Evolutionary conservation across 2,329 filamentous ascomycete genomes (phyloP).

Genomic region (Colletotrichum somersetense): DNA sequence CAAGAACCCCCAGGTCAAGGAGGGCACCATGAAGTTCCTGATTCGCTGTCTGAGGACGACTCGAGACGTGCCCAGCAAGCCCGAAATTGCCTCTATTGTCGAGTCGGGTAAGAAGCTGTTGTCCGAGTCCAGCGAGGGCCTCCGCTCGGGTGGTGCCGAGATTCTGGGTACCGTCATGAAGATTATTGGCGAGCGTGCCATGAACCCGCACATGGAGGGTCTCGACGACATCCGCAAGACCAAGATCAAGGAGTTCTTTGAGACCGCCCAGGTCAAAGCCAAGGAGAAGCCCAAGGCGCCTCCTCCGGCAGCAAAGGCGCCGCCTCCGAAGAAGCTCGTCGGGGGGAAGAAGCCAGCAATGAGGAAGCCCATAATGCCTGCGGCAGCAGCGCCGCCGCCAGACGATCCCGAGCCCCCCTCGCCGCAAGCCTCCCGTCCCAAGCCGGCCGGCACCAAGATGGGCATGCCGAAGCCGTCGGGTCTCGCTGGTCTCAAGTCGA

Average conservation of each 20-base stretch:
- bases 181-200: constrained; percentile 95
- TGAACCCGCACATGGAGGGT: constrained; percentile 92
- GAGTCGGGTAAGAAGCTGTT: constrained; percentile 91
- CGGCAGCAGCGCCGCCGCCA: constrained; percentile 45
- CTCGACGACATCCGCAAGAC: constrained; percentile 95
- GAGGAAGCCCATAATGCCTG: constrained; percentile 57
- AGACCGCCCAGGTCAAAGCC: constrained; percentile 66
- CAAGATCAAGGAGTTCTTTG: constrained; percentile 94
- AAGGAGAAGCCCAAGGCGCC: constrained; percentile 84
- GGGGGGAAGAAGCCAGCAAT: constrained; percentile 58
- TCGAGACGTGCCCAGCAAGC: constrained; percentile 83
- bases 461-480: constrained; percentile 67
- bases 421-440: constrained; percentile 68
- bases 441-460: constrained; percentile 62
- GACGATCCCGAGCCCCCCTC: constrained; percentile 67
- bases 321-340: constrained; percentile 62
- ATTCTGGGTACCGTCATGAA: constrained; percentile 97
- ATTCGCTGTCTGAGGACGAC: constrained; percentile 88
- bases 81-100: constrained; percentile 87
- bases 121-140: constrained; percentile 86
- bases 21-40: constrained; percentile 94
- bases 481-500: constrained; percentile 70
- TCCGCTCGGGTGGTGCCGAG: constrained; percentile 91
- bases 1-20: constrained; percentile 98
- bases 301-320: constrained; percentile 67